phyloP scores from a whole-genome alignment of 2,329 filamentous ascomycete genomes.

The Pseudocercospora vitis region DNA sequence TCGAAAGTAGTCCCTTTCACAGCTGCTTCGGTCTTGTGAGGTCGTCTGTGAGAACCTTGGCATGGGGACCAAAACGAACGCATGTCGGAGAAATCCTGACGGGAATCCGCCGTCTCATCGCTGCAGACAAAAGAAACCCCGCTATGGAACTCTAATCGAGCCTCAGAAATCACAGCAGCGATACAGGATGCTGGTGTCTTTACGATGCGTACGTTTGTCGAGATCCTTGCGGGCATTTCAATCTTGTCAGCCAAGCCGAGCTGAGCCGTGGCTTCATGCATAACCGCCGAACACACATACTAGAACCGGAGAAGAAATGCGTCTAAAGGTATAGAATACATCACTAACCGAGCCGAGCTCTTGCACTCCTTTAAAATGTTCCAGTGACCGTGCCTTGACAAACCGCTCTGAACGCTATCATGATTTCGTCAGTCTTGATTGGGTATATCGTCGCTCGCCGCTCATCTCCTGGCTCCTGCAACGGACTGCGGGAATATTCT shows the following conservation, averaged over 20 bases:
- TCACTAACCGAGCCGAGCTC: slow-evolving; percentile 5
- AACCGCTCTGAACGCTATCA: slow-evolving; percentile 2
- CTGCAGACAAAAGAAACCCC: not conserved
- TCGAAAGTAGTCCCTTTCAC: no score
- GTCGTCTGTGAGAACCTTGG: no score
- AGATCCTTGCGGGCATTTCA: not conserved
- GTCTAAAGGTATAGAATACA: not conserved
- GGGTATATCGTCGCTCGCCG: not conserved
- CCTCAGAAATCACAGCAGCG: not conserved
- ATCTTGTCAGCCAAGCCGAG: not conserved
- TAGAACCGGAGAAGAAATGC: not conserved
- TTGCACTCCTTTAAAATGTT: not conserved
- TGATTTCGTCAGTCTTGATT: not conserved
- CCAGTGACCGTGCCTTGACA: not conserved
- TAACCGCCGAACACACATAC: not conserved
- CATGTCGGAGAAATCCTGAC: no score
- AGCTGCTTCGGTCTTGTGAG: no score
- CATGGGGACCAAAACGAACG: no score
- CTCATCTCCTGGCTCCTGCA: not conserved
- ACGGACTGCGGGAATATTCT: slow-evolving; percentile 18
- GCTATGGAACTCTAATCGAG: not conserved
- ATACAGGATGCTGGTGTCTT: not conserved
- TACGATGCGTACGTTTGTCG: not conserved
- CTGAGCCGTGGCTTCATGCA: slow-evolving; percentile 3
- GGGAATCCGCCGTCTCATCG: not conserved